Conservation (phyloP, 2,329 filamentous ascomycete genomes). For the Fusarium fujikuroi region DNA sequence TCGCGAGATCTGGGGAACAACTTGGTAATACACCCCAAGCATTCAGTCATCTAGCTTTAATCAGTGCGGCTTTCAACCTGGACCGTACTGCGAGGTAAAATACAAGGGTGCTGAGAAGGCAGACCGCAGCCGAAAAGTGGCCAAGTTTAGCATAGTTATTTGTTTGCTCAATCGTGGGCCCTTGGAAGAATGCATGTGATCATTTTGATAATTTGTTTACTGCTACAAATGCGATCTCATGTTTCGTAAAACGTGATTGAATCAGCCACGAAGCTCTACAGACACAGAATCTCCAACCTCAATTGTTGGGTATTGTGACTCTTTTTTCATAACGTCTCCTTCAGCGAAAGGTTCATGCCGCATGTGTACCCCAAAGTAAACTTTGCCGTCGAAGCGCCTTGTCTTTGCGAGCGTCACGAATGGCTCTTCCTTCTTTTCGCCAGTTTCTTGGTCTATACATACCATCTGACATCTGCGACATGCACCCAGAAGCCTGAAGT, state of each 20-base stretch:
- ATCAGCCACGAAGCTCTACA: constrained; percentile 28
- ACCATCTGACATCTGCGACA: constrained; percentile 97
- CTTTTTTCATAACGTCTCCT: constrained; percentile 9
- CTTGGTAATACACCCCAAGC: constrained; percentile 83
- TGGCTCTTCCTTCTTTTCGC: constrained; percentile 81
- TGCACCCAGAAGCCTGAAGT: constrained; percentile 79
- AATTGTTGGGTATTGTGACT: constrained; percentile 54
- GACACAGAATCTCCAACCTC: constrained; percentile 59
- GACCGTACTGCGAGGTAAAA: constrained; percentile 58
- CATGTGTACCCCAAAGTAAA: constrained; percentile 90
- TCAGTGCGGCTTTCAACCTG: constrained; percentile 82
- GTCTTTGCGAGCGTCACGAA: constrained; percentile 91
- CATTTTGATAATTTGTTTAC: neutral
- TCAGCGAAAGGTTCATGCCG: constrained; percentile 53
- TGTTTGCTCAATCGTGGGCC: neutral
- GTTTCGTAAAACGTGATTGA: neutral
- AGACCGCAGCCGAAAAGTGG: neutral
- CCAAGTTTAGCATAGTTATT: neutral
- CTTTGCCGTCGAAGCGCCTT: constrained; percentile 81
- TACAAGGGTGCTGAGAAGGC: neutral
- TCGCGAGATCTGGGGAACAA: constrained; percentile 78
- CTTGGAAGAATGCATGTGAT: neutral
- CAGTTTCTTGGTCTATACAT: constrained; percentile 88
- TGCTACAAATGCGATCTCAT: neutral
- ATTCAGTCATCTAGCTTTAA: constrained; percentile 79